Evolutionary conservation across 2,329 filamentous ascomycete species (phyloP).

Genomic region (Epichloe uncinata): DNA sequence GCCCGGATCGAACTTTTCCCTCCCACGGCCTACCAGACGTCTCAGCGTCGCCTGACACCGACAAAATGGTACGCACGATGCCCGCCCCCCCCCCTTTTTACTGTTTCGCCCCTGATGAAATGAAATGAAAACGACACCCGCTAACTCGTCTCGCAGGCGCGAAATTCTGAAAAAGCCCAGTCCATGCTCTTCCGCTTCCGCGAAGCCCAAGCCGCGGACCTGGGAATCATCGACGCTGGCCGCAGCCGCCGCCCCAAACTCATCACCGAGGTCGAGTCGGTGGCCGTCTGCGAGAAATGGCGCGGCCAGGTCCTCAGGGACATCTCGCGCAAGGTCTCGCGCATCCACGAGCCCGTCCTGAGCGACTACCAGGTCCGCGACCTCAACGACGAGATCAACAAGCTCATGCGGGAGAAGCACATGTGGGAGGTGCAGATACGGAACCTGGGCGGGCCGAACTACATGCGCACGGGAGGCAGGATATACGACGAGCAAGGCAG

Average conservation of each 20-base stretch:
- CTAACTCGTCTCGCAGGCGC: conserved; percentile 46
- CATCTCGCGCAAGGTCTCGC: conserved; percentile 89
- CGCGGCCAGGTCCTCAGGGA: conserved; percentile 95
- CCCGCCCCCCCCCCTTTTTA: neutral
- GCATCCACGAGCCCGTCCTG: conserved; percentile 81
- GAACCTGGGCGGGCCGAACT: conserved; percentile 92
- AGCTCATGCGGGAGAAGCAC: conserved; percentile 96
- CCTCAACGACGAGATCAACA: conserved; percentile 98
- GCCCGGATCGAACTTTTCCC: neutral
- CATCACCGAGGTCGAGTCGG: conserved; percentile 74
- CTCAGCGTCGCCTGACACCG: neutral
- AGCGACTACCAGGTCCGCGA: conserved; percentile 96
- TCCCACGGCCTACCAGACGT: neutral
- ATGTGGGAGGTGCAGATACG: conserved; percentile 98
- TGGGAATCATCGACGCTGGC: conserved; percentile 89
- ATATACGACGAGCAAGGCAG: conserved; percentile 62
- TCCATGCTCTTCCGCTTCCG: conserved; percentile 99
- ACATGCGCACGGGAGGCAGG: conserved; percentile 63
- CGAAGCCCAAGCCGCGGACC: conserved; percentile 87
- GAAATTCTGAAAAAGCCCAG: conserved; percentile 96
- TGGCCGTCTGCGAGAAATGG: conserved; percentile 92
- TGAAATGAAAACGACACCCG: neutral
- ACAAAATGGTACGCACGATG: conserved; percentile 1
- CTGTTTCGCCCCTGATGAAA: neutral
- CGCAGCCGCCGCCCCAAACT: conserved; percentile 80